Conservation (phyloP, 2,329 filamentous ascomycete species). For the Knufia petricola region DNA sequence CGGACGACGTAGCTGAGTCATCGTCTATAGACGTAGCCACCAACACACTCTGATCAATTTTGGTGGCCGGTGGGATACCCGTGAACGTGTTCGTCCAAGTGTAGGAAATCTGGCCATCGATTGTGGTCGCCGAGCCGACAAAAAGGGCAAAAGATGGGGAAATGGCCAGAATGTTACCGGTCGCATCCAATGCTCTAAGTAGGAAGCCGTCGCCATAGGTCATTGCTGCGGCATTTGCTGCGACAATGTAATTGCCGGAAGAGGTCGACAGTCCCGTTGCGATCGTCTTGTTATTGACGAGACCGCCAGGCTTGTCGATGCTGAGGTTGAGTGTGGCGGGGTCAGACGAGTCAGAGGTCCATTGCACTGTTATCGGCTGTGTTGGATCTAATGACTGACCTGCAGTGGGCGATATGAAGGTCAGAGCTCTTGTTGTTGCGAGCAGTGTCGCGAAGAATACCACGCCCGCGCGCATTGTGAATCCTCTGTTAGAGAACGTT, state of each 20-base stretch:
- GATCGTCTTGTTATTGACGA: constrained; percentile 26
- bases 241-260: constrained; percentile 29
- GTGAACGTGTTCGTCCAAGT: not conserved
- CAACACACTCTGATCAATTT: not conserved
- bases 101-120: not conserved
- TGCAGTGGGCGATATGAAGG: constrained; percentile 14
- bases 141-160: not conserved
- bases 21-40: not conserved
- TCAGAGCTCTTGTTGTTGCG: constrained; percentile 8
- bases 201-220: constrained; percentile 1
- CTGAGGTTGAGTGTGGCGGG: constrained; percentile 32
- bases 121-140: not conserved
- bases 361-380: constrained; percentile 19
- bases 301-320: constrained; percentile 31
- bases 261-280: constrained; percentile 29
- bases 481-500: too few relatives aligned
- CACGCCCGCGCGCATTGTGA: too few relatives aligned
- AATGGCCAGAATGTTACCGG: not conserved
- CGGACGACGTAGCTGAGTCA: not conserved
- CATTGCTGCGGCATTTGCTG: constrained; percentile 22
- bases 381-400: constrained; percentile 12
- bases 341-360: constrained; percentile 26
- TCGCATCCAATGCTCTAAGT: not conserved
- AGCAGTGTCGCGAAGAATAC: constrained; percentile 2
- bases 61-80: not conserved